These are phyloP conservation scores for Volutella citrinella DNA, from an alignment of 2,329 filamentous ascomycete species.

Conservation along the genomic window DNA sequence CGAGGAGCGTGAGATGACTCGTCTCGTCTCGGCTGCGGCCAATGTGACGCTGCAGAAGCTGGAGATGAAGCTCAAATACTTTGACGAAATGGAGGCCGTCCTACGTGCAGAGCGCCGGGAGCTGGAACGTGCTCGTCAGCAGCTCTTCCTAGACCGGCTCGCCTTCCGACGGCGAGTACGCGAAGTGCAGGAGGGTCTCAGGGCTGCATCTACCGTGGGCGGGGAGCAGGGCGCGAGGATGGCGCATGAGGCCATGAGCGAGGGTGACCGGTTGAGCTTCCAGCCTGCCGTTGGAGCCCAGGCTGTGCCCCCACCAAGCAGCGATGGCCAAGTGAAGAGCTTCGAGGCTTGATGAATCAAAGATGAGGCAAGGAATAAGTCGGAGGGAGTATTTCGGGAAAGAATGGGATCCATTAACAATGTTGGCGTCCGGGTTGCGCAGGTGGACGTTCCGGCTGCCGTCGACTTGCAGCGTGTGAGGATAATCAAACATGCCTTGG, in stretches of 20 bases:
- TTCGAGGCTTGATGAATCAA: constrained; percentile 47
- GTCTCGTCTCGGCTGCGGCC: constrained; percentile 85
- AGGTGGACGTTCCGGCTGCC: too few relatives aligned
- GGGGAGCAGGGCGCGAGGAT: constrained; percentile 49
- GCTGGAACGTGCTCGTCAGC: constrained; percentile 85
- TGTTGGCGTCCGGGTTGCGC: constrained; percentile 18
- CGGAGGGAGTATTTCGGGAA: constrained; percentile 4
- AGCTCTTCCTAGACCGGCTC: constrained; percentile 88
- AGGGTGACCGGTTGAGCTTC: constrained; percentile 53
- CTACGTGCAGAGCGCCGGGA: constrained; percentile 90
- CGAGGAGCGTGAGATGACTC: constrained; percentile 94
- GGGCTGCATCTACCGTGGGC: constrained; percentile 46
- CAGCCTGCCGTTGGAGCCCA: constrained; percentile 41
- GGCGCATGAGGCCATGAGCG: constrained; percentile 44
- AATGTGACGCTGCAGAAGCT: constrained; percentile 95
- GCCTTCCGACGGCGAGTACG: constrained; percentile 84
- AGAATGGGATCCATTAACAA: constrained; percentile 10
- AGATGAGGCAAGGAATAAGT: constrained; percentile 5
- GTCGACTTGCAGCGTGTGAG: too few relatives aligned
- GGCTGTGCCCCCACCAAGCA: constrained; percentile 53
- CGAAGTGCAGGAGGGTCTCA: constrained; percentile 76
- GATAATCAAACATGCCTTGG: too few relatives aligned
- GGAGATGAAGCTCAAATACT: constrained; percentile 92
- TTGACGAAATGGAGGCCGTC: constrained; percentile 91
- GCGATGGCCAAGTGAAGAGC: constrained; percentile 54